Conservation (phyloP, 495 filamentous ascomycete species). For the Penicillium mononematosum region DNA sequence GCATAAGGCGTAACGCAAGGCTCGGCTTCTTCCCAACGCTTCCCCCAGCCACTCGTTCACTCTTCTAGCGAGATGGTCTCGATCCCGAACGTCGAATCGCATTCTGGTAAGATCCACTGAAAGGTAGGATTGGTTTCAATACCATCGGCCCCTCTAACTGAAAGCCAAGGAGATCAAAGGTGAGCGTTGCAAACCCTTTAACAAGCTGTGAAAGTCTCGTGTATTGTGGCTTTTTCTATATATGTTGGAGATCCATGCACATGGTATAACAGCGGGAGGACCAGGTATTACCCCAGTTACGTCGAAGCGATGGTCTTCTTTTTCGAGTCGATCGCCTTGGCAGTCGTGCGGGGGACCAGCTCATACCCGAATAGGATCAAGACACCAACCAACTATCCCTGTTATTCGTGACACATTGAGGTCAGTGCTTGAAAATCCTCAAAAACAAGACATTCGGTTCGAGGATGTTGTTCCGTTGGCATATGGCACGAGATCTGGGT, state of each 20-base stretch:
- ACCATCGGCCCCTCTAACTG: neutral
- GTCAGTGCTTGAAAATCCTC: neutral
- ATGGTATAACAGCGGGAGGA: neutral
- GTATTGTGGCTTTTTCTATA: neutral
- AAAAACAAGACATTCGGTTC: neutral
- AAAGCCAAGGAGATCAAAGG: neutral
- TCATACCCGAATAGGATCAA: constrained; percentile 9
- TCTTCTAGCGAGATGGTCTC: neutral
- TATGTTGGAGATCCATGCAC: neutral
- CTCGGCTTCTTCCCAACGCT: neutral
- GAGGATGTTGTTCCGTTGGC: neutral
- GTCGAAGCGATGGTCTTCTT: neutral
- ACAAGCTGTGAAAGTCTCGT: neutral
- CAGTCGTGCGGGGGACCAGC: constrained; percentile 20
- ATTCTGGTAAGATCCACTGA: neutral
- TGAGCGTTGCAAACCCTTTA: no score
- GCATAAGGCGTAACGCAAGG: neutral
- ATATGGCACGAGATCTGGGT: constrained; percentile 6
- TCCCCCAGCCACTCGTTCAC: neutral
- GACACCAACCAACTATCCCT: neutral
- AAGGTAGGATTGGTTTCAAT: neutral
- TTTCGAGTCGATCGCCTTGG: constrained; percentile 13
- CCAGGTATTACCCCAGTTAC: neutral
- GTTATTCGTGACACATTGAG: neutral
- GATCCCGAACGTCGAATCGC: neutral